phyloP scores from a whole-genome alignment of 2,329 filamentous ascomycete species.

The Botryotinia convoluta region DNA sequence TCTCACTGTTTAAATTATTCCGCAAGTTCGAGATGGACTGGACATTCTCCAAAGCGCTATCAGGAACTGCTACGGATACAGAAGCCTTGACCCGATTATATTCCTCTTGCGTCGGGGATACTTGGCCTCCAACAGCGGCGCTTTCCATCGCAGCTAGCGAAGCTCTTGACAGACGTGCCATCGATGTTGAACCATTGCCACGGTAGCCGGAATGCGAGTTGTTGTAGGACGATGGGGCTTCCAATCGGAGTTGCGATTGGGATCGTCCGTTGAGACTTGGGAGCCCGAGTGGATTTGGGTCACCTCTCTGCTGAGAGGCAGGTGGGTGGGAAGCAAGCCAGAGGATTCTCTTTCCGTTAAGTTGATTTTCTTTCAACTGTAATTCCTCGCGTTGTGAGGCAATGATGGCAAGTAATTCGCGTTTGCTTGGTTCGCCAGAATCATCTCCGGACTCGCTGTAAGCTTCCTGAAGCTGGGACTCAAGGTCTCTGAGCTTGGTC shows the following conservation, averaged over 20 bases:
- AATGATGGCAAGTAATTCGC: slow-evolving; percentile 6
- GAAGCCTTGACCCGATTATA: slow-evolving; percentile 5
- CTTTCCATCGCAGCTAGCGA: slow-evolving; percentile 18
- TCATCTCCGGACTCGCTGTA: background rate
- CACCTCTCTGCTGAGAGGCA: slow-evolving; percentile 1
- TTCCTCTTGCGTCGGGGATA: background rate
- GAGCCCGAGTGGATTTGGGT: background rate
- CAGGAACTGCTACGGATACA: slow-evolving; percentile 1
- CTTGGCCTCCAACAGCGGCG: background rate
- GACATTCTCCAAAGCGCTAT: background rate
- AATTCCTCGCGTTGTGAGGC: slow-evolving; percentile 10
- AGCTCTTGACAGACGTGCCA: slow-evolving; percentile 13
- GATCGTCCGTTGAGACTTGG: background rate
- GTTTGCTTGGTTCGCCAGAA: background rate
- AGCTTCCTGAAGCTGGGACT: background rate
- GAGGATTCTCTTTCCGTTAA: slow-evolving; percentile 15
- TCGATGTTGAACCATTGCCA: background rate
- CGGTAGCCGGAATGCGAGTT: background rate
- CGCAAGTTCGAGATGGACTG: background rate
- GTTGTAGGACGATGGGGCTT: background rate
- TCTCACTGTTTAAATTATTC: background rate
- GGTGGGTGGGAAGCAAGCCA: slow-evolving; percentile 19
- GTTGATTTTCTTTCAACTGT: slow-evolving; percentile 16
- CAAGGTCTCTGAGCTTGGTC: background rate
- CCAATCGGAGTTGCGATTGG: background rate